phyloP scores from a whole-genome alignment of 2,329 filamentous ascomycete genomes.

The Xylariales sp. region DNA sequence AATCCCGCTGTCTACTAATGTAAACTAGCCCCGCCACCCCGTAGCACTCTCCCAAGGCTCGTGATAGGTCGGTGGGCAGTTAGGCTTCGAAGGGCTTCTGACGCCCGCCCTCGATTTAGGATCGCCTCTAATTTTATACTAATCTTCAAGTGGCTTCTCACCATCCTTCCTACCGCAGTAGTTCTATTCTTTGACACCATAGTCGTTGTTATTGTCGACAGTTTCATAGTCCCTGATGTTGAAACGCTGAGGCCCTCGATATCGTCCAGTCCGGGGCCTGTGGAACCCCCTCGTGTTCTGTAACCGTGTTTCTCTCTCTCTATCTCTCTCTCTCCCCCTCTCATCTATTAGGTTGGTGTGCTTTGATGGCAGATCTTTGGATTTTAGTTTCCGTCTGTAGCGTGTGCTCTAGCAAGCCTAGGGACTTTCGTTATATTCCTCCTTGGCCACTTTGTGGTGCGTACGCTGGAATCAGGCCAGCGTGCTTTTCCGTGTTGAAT shows the following conservation, averaged over 20 bases:
- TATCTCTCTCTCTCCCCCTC: too few relatives aligned
- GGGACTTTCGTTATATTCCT: slow-evolving; percentile 12
- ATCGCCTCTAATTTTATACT: slow-evolving; percentile 16
- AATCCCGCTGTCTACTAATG: not conserved
- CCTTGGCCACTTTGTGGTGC: not conserved
- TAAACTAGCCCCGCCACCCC: not conserved
- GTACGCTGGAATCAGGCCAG: not conserved
- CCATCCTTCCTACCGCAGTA: slow-evolving; percentile 14
- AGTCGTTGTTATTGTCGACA: not conserved
- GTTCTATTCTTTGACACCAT: slow-evolving; percentile 5
- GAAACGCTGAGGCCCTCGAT: not conserved
- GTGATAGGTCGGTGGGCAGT: slow-evolving; percentile 24
- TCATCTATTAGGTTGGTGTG: not conserved
- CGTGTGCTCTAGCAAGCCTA: slow-evolving; percentile 31
- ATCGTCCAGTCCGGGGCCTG: not conserved
- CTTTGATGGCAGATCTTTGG: not conserved
- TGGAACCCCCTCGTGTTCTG: slow-evolving; percentile 19
- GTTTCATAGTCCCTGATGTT: not conserved
- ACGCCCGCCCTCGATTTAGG: not conserved
- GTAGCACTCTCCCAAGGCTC: slow-evolving; percentile 5
- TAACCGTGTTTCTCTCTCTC: too few relatives aligned
- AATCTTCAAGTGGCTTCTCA: slow-evolving; percentile 8
- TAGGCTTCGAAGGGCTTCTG: not conserved
- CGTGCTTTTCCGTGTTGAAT: not conserved
- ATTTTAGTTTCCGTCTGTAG: not conserved